These are phyloP conservation scores for Neofusicoccum sp. DNA, from an alignment of 2,329 filamentous ascomycete species.

Conservation along the genomic window DNA sequence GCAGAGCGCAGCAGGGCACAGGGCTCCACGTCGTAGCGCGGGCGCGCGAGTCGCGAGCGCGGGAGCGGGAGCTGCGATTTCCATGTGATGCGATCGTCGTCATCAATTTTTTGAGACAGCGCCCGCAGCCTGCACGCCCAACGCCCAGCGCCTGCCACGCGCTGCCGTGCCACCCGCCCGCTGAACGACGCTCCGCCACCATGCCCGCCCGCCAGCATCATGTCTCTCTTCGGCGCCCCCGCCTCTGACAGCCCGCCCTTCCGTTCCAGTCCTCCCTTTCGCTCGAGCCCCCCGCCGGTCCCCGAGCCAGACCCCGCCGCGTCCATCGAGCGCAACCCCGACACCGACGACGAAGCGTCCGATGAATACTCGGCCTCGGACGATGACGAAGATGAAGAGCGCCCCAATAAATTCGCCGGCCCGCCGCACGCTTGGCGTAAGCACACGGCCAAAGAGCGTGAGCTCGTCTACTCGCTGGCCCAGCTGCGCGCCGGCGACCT, in stretches of 20 bases:
- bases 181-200: neutral
- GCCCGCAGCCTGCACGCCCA: no score
- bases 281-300: neutral
- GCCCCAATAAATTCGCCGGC: slow-evolving; percentile 72
- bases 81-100: slow-evolving; percentile 14
- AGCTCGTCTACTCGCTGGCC: slow-evolving; percentile 62
- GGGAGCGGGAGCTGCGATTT: neutral
- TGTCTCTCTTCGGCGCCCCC: slow-evolving; percentile 19
- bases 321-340: neutral
- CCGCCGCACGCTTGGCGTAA: slow-evolving; percentile 64
- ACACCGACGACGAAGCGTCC: neutral
- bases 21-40: neutral
- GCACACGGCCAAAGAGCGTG: slow-evolving; percentile 62
- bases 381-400: slow-evolving; percentile 20
- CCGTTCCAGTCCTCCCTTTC: neutral
- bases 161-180: slow-evolving; percentile 3
- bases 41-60: neutral
- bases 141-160: neutral
- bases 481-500: slow-evolving; percentile 65
- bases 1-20: neutral
- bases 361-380: slow-evolving; percentile 18
- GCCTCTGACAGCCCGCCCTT: slow-evolving; percentile 2
- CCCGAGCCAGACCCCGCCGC: neutral
- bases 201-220: slow-evolving; percentile 1
- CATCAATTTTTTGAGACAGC: neutral